A percentile compares a stretch with the other conserved stretches of the same genome.
Conservation (phyloP, 2,329 filamentous ascomycete species). For the Ophiostoma himal-ulmi region DNA sequence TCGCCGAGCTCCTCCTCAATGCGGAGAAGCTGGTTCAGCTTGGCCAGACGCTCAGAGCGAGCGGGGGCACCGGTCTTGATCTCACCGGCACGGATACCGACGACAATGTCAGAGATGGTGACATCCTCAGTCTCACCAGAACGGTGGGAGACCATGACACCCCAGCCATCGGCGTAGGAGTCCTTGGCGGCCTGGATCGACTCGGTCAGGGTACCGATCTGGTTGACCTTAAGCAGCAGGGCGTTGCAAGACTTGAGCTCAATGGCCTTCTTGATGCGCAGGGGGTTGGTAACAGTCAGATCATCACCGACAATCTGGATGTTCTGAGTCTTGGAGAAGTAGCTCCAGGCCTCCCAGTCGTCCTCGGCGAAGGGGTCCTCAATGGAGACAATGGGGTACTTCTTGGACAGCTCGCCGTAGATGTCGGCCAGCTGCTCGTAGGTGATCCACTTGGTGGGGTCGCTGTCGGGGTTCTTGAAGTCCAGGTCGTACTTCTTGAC, state of each 20-base stretch:
- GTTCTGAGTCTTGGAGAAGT: slow-evolving; percentile 99
- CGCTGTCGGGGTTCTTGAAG: slow-evolving; percentile 99
- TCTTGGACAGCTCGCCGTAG: slow-evolving; percentile 80
- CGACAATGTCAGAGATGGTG: slow-evolving; percentile 95
- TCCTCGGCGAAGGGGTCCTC: slow-evolving; percentile 99
- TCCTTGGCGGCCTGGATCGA: slow-evolving; percentile 99
- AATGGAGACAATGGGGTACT: slow-evolving; percentile 98
- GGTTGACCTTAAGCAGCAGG: slow-evolving; percentile 98
- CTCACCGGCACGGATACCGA: slow-evolving; percentile 92
- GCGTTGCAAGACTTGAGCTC: slow-evolving; percentile 98
- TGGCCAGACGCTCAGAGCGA: slow-evolving; percentile 95
- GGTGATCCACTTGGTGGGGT: slow-evolving; percentile 94
- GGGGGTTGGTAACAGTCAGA: slow-evolving; percentile 96
- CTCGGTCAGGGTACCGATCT: slow-evolving; percentile 98
- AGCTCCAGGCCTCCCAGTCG: slow-evolving; percentile 99
- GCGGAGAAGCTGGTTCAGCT: slow-evolving; percentile 99
- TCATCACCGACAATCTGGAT: slow-evolving; percentile 99
- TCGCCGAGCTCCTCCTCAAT: slow-evolving; percentile 98
- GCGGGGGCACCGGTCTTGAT: slow-evolving; percentile 98
- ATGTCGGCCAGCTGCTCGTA: slow-evolving; percentile 94
- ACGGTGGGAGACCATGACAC: slow-evolving; percentile 99
- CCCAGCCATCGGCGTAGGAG: slow-evolving; percentile 91
- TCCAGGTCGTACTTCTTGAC: slow-evolving; percentile 99
- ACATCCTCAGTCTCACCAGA: slow-evolving; percentile 99
- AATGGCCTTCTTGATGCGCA: slow-evolving; percentile 99